A percentile compares a stretch with the other conserved stretches of the same genome.
Evolutionary conservation across 2,329 filamentous ascomycete genomes (phyloP).

Genomic region (Lecanicillium sp.): DNA sequence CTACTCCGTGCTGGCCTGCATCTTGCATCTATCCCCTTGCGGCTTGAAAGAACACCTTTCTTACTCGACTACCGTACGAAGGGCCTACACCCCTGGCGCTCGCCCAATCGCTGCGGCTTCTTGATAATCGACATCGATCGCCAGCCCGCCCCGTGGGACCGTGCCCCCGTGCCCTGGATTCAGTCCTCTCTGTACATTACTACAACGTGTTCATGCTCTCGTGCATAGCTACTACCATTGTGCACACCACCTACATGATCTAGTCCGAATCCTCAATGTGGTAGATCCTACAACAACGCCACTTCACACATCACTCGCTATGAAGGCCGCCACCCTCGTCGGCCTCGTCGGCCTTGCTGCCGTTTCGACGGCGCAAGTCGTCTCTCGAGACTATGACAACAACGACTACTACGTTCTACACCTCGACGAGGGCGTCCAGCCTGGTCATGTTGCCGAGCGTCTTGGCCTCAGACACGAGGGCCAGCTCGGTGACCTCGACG

Average conservation of each 20-base stretch:
- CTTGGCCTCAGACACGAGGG: conserved; percentile 79
- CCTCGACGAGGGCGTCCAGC: conserved; percentile 59
- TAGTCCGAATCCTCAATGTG: background rate
- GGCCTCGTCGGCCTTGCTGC: conserved; percentile 35
- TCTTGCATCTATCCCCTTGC: no score
- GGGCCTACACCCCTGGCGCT: no score
- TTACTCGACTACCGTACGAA: no score
- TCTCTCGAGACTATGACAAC: conserved; percentile 62
- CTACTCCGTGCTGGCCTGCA: no score
- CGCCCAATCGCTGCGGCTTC: no score
- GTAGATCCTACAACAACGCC: background rate
- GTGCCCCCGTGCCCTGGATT: background rate
- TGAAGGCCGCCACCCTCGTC: conserved; percentile 19
- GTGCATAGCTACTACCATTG: no score
- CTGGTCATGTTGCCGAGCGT: conserved; percentile 61
- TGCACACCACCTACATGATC: background rate
- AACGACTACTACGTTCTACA: conserved; percentile 94
- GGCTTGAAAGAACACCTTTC: no score
- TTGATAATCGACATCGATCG: no score
- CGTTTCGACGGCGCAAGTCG: conserved; percentile 43
- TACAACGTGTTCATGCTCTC: background rate
- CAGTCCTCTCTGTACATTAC: no score
- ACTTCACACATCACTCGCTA: background rate
- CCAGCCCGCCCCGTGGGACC: no score
- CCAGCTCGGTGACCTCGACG: conserved; percentile 65